phyloP scores from a whole-genome alignment of 2,329 filamentous ascomycete species.

The Hawksworthiomyces lignivorus region DNA sequence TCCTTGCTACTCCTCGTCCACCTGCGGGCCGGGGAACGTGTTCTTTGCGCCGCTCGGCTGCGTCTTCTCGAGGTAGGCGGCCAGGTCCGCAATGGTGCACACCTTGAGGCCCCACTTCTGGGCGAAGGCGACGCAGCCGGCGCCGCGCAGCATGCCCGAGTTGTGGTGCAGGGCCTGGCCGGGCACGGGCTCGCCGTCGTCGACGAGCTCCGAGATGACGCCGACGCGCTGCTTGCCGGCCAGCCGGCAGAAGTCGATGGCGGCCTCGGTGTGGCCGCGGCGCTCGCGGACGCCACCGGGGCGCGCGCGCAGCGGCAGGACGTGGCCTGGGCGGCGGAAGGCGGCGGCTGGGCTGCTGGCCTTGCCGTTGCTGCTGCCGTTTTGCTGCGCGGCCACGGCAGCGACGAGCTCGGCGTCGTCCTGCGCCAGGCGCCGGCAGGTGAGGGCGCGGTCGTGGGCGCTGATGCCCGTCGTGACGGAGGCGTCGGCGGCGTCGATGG shows the following conservation, averaged over 20 bases:
- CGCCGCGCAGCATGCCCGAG: constrained; percentile 85
- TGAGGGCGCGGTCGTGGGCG: constrained; percentile 77
- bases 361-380: constrained; percentile 26
- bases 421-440: constrained; percentile 66
- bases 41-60: constrained; percentile 44
- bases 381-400: not conserved
- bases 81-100: constrained; percentile 89
- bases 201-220: constrained; percentile 87
- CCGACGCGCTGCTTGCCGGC: constrained; percentile 70
- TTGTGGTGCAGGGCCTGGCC: constrained; percentile 58
- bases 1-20: constrained; percentile 10
- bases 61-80: constrained; percentile 67
- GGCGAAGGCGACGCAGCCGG: constrained; percentile 83
- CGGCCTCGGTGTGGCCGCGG: constrained; percentile 87
- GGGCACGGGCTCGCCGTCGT: constrained; percentile 66
- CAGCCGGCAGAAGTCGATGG: constrained; percentile 79
- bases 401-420: constrained; percentile 11
- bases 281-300: constrained; percentile 74
- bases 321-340: constrained; percentile 81
- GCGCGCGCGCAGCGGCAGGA: constrained; percentile 74
- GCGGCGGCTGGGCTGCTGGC: constrained; percentile 45
- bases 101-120: constrained; percentile 83
- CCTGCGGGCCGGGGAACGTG: constrained; percentile 12
- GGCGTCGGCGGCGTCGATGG: constrained; percentile 69
- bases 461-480: constrained; percentile 82